Conservation (phyloP, 2,329 filamentous ascomycete species). For the Aspergillus sclerotialis region DNA sequence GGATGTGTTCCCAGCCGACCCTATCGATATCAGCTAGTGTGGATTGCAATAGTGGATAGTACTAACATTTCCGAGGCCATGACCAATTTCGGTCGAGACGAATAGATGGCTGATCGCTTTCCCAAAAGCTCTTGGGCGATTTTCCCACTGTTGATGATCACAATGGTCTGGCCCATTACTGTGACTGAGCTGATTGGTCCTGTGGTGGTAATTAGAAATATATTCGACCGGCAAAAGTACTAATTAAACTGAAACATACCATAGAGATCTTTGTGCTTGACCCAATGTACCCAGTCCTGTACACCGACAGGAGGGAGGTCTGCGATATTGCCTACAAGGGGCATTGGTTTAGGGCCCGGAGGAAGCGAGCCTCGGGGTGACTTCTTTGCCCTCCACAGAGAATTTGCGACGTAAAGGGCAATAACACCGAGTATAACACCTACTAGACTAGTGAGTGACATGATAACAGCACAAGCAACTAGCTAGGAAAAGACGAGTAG, state of each 20-base stretch:
- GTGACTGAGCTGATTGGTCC: slow-evolving; percentile 27
- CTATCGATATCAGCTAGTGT: slow-evolving; percentile 5
- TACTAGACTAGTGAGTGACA: slow-evolving; percentile 15
- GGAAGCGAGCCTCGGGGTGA: not conserved
- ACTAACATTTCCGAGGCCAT: slow-evolving; percentile 30
- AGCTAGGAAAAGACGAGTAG: no score
- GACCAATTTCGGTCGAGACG: slow-evolving; percentile 17
- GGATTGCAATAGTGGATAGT: not conserved
- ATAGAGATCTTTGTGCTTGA: not conserved
- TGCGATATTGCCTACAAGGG: not conserved
- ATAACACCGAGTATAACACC: slow-evolving; percentile 2
- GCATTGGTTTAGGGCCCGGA: not conserved
- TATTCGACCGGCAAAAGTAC: not conserved
- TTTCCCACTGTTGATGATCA: slow-evolving; percentile 25
- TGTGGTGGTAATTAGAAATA: slow-evolving; percentile 6
- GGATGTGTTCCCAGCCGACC: slow-evolving; percentile 30
- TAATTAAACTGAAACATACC: not conserved
- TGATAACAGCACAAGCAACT: no score
- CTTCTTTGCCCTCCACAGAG: not conserved
- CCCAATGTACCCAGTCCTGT: slow-evolving; percentile 1
- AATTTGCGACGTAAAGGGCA: slow-evolving; percentile 4
- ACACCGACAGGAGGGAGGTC: not conserved
- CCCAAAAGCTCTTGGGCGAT: slow-evolving; percentile 24
- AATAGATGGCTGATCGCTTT: slow-evolving; percentile 18
- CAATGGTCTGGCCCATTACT: slow-evolving; percentile 23